Evolutionary conservation across 148 eudicot genomes (phyloP), one percentile per base, ranked within the genome.

Genomic region (Hydrangea macrophylla): DNA sequence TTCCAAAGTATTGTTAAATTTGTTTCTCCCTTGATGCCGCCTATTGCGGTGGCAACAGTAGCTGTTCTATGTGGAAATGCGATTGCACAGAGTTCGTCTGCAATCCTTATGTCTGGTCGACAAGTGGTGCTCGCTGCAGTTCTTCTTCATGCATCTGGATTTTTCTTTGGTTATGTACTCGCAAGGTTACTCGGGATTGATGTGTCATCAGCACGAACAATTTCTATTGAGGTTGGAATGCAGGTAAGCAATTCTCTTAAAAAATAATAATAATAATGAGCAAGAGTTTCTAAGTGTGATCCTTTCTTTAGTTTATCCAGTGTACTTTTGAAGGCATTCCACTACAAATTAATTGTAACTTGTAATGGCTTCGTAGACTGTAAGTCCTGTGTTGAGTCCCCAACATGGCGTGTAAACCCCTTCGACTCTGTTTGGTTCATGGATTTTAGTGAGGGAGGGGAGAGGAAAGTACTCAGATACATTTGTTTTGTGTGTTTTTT

Each of bases 201-300:
- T 33, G 59, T 75, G 17, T 75, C 90, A 6, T 86, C 85, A 35
- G 76, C 93, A 57, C 84, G 89, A 73, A 90, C 96, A 31, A 85
- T 88, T 22, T 84, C 96, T 25, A 90, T 90, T 59, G 96, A 88
- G 78, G 93, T 90, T 73, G 96, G 96, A 72, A 90, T 90, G 96
- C 90, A 90, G 96, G 96, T 90, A 80, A 2, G 72, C 22, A 59
- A 33, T 26, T 33, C 1, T 71, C 20, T 42, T 20, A 7, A n/a
- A n/a, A n/a, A n/a, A n/a, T n/a, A n/a, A n/a, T n/a, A n/a, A n/a
- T n/a, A n/a, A n/a, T 42, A 6, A 23, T 17, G 22, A 11, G 39
- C 55, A 55, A 24, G 9, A 36, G n/a, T 30, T 45, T 25, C 33
- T 15, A 39, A 57, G n/a, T n/a, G n/a, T n/a, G n/a, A n/a, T n/a